phyloP scores from a whole-genome alignment of 1,284 basidiomycete genomes.

The Cutaneotrichosporon sp. region DNA sequence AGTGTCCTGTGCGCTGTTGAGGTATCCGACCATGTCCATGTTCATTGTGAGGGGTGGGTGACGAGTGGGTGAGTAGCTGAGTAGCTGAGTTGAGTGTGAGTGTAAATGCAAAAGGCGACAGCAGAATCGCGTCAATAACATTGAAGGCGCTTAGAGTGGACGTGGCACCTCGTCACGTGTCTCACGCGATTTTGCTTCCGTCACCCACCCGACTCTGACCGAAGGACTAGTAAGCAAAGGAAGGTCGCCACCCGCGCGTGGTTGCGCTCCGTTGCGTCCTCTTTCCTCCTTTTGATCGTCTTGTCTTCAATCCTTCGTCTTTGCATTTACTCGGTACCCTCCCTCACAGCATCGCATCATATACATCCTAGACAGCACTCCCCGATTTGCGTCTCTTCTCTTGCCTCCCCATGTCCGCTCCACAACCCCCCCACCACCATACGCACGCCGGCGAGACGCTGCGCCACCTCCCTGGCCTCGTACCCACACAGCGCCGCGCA shows the following conservation, averaged over 20 bases:
- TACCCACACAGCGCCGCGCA: not conserved
- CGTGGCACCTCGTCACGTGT: not conserved
- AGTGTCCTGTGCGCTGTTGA: constrained; percentile 64
- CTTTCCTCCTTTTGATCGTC: not conserved
- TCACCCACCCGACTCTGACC: not conserved
- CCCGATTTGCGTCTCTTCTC: not conserved
- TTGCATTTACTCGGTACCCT: not conserved
- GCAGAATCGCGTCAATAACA: not conserved
- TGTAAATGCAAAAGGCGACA: not conserved
- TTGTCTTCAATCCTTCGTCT: not conserved
- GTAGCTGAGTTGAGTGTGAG: not conserved
- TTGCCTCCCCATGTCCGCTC: not conserved
- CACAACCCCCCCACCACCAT: not conserved
- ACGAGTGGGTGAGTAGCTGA: not conserved
- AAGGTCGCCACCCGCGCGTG: not conserved
- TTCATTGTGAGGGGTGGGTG: not conserved
- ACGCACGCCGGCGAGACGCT: not conserved
- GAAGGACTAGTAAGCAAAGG: not conserved
- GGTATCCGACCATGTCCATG: constrained; percentile 45
- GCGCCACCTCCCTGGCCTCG: not conserved
- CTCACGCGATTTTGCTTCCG: constrained; percentile 2
- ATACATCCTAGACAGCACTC: not conserved
- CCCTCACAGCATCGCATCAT: not conserved
- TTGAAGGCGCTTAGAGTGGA: not conserved
- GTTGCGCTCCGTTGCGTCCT: not conserved